Base-by-base conservation (phyloP, 2,329 filamentous ascomycete species). In the Leptographium wingfieldii region DNA sequence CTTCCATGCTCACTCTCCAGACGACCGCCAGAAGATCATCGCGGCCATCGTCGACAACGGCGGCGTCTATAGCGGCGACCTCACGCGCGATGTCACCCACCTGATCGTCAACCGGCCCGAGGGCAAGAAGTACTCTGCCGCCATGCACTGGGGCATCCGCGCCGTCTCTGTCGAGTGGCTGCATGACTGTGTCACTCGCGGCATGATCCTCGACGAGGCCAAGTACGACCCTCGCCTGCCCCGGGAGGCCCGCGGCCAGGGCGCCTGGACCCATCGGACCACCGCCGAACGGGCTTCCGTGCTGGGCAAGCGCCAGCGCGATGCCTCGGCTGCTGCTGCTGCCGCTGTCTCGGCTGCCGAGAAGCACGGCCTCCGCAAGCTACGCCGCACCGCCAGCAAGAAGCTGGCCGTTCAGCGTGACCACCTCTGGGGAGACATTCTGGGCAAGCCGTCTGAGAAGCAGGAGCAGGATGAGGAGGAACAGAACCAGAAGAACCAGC, bases 131-230 rank as follows among this genome's bases (percentile, higher is more conserved):
- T 99, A 95, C 70, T 82, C 83, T 59, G 90, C 90, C 60, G 94
- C 92, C n/a, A 84, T 82, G 65, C 80, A 80, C 66, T 99, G 94
- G 92, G 79, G 80, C 54, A 82, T 96, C 65, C 83, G 83, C 58
- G 83, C 91, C 29, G 90, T 99, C 29, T 85, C 87, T 1, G 71
- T 88, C 40, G 86, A 91, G 68, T 99, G 94, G 94, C 80, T 97
- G 46, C 76, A 85, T 57, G 88, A 96, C 68, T 92, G 88, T 67
- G 72, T 94, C 61, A 81, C 87, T 64, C 82, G 94, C 63, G 90
- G 91, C 60, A 94, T 99, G 90, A 87, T 92, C 25, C 76, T 99
- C 25, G 89, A 96, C 59, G 94, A 97, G 70, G 73, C 77, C n/a
- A 83, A 83, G 62, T 99, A 95, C 71, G 85, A 95, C 69, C 92